Evolutionary conservation across 2,329 filamentous ascomycete species (phyloP), one percentile per base, ranked within the genome.

Genomic region (Ceratocystis papillata): DNA sequence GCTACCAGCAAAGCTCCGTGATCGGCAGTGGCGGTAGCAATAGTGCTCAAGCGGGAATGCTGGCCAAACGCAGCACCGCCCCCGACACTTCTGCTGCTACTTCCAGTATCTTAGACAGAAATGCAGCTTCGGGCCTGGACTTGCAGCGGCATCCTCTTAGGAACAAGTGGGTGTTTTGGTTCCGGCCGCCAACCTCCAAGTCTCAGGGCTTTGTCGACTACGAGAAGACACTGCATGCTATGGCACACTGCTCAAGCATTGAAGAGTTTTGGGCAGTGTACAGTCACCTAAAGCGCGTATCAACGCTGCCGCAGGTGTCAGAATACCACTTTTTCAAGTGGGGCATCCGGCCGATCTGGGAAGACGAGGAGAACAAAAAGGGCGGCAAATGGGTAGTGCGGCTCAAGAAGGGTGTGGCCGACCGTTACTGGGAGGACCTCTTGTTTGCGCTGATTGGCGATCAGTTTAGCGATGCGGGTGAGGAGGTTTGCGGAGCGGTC

Each of bases 271-370:
- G 91, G 85, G 81, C 84, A 61, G 86, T 96, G 46, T 97, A 96
- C 74, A 80, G 83, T 65, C 91, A 97, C 75, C 81, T 99, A 61
- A 96, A 95, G 78, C 85, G 89, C 33, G 94, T 95, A 1, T 97
- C 92, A 45, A 79, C 83, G 44, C 80, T 99, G 67, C 93, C 93
- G 5, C 87, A 93, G 3, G 93, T 97, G 37, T 96, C 92, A 28
- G 94, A 99, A 77, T 99, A 96, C 74, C 94, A 99, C 75, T 87
- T 99, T 68, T 99, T 99, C 80, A 96, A 94, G 77, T 91, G 94
- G 73, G 93, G 92, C 65, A 92, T 99, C 69, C 86, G 94, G 68
- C 94, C 94, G 25, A 94, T 99, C 71, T 99, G 94, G 94, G 94
- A 99, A 76, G 94, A 99, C 71, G 91, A 96, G 60, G 90, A 95